Evolutionary conservation across 768 basidiomycete species (phyloP), one percentile per base, ranked within the genome.

Genomic region (Lentinula edodes): DNA sequence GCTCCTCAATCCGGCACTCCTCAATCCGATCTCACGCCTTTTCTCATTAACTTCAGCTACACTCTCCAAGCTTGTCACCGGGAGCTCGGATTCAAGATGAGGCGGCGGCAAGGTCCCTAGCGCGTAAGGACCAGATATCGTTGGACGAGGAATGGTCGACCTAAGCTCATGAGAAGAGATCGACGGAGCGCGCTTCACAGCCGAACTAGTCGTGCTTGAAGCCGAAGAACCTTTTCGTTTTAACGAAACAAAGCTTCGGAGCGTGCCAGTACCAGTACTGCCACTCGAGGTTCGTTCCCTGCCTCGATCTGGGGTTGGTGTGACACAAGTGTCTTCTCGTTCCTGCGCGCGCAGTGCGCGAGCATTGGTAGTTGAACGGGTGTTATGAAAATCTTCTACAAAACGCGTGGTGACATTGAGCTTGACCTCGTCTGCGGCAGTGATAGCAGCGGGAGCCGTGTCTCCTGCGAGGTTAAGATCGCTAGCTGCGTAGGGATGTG

Each of bases 61-160:
- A 48, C 35, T 28, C 13, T 36, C 36, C 53, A 20, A 34, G 39
- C 34, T 16, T 16, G 58, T 9, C 28, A 36, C 0, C 6, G 32
- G 32, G 28, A 36, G 58, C 4, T 56, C 63, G n/a, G 53, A 41
- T 32, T 39, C 55, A 41, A 4, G 64, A 61, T 54, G 63, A 42
- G 53, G 62, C 35, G 65, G 68, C 20, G 38, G 13, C 56, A 64
- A 52, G 4, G 78, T 70, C 43, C 80, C 80, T 15, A 83, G 73
- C 0, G 73, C 74, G 60, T 78, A 81, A 6, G 81, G 81, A 7
- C 77, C 76, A 7, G 81, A 82, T 42, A 82, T 81, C 15, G 69
- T 59, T 3, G 75, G 78, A 45, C 75, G 74, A 2, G 65, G 48
- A 42, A 66, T 56, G 34, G 36, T 16, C n/a, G 38, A 52, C 51